phyloP scores from a whole-genome alignment of 371 early-diverging fungal species.

The Apophysomyces elegans region DNA sequence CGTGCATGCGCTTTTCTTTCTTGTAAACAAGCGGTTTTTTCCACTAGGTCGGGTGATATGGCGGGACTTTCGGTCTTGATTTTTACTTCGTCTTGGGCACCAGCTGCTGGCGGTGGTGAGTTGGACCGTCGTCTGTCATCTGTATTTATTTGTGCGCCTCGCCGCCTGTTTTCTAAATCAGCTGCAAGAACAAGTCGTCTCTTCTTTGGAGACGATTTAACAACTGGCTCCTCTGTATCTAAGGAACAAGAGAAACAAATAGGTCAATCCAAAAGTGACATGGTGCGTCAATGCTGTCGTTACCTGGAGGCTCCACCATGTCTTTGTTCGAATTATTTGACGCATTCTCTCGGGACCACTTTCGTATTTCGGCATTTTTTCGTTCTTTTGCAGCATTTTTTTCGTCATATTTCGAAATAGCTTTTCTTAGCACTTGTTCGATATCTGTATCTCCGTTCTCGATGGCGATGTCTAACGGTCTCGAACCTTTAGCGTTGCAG shows the following conservation, averaged over 20 bases:
- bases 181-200: slow-evolving; percentile 36
- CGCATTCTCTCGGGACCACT: not conserved
- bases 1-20: slow-evolving; percentile 34
- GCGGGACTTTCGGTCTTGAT: slow-evolving; percentile 1
- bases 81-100: slow-evolving; percentile 3
- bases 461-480: slow-evolving; percentile 59
- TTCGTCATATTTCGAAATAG: slow-evolving; percentile 10
- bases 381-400: slow-evolving; percentile 3
- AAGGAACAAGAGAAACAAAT: not conserved
- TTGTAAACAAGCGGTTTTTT: slow-evolving; percentile 5
- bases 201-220: slow-evolving; percentile 27
- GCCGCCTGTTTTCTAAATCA: slow-evolving; percentile 21
- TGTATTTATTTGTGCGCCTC: not conserved
- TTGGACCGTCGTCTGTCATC: not conserved
- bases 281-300: not conserved
- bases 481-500: slow-evolving; percentile 58
- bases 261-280: not conserved
- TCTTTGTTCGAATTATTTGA: not conserved
- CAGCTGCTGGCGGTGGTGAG: not conserved
- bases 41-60: not conserved
- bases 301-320: not conserved
- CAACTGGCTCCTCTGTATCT: slow-evolving; percentile 6
- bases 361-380: not conserved
- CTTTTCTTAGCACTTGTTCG: slow-evolving; percentile 19
- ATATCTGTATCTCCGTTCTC: slow-evolving; percentile 54